Evolutionary conservation across 2,329 filamentous ascomycete species (phyloP), one percentile per base, ranked within the genome.

Genomic region (Penicillium digitatum): DNA sequence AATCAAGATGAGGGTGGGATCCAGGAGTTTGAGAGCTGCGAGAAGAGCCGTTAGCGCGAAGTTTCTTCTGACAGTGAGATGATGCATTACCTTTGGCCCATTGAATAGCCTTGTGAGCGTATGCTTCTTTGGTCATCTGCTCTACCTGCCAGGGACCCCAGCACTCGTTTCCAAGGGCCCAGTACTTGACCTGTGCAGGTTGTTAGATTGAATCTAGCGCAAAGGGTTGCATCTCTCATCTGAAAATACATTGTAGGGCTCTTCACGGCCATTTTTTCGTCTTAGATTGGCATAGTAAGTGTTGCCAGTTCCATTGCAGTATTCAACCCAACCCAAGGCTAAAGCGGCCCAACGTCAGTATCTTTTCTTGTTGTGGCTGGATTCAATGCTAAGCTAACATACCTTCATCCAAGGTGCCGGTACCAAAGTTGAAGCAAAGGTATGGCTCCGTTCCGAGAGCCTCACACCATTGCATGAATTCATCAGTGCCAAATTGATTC

Each of bases 281-380:
- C 90, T 84, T 47, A 92, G 78, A 68, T 93, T 92, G 59, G 89
- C 89, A 70, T 90, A 94, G 77, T 93, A 82, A 10, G 87, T 92
- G 72, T 92, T 82, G 52, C 81, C 79, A n/a, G 81, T 83, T 2
- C 85, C 86, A 74, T 94, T 94, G 78, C 90, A 94, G 77, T 94
- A 94, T 69, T 94, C 89, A 20, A 94, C 78, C 89, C 89, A 94
- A 11, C 81, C 88, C 31, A 93, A 79, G 34, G 82, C 82, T 82
- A 45, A 7, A 50, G 29, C 1, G 1, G 18, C 22, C 16, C 32
- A n/a, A n/a, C 18, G 32, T 54, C 26, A 54, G 47, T 12, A 39
- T 16, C 1, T 1, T 2, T 34, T 10, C 11, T 4, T 32, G 6
- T 32, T 3, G 40, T 4, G 4, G 14, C 8, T 26, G 10, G 26